Conservation (phyloP, 148 eudicot species). For the Vaccinium vitisidaea region DNA sequence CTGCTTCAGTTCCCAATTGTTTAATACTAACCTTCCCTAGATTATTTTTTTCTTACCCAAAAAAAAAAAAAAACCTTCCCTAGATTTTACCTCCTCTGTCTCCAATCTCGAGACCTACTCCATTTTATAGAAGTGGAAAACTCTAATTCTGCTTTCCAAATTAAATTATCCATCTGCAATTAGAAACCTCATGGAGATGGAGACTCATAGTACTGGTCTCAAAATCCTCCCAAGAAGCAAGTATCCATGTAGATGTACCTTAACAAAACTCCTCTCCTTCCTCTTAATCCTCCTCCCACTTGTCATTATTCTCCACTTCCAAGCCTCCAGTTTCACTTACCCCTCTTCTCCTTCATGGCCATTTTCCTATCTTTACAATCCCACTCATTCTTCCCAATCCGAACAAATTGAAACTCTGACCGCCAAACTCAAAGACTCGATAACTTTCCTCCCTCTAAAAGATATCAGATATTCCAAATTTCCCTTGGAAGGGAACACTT, state of each 20-base stretch:
- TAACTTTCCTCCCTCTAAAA: slow-evolving; percentile 46
- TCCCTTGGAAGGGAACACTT: slow-evolving; percentile 37
- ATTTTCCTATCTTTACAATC: slow-evolving; percentile 16
- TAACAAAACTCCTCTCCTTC: slow-evolving; percentile 14
- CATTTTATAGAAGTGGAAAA: not conserved
- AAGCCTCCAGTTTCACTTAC: slow-evolving; percentile 13
- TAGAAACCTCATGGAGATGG: slow-evolving; percentile 15
- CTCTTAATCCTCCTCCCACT: slow-evolving; percentile 19
- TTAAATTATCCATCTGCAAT: not conserved
- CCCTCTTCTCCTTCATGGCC: slow-evolving; percentile 15
- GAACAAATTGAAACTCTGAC: slow-evolving; percentile 2
- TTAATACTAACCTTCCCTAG: no score
- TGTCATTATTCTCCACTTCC: slow-evolving; percentile 27
- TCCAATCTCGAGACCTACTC: no score
- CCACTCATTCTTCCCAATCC: not conserved
- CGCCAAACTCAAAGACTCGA: slow-evolving; percentile 31
- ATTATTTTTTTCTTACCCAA: no score
- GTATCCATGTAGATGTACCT: not conserved
- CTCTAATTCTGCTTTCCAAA: not conserved
- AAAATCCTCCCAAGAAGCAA: slow-evolving; percentile 12
- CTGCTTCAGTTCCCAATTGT: no score
- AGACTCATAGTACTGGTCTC: not conserved
- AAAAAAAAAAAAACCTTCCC: no score
- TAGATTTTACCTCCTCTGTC: not conserved
- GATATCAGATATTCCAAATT: slow-evolving; percentile 31